Evolutionary conservation across 2,329 filamentous ascomycete genomes (phyloP).

Genomic region (Penicillium psychrosexuale): DNA sequence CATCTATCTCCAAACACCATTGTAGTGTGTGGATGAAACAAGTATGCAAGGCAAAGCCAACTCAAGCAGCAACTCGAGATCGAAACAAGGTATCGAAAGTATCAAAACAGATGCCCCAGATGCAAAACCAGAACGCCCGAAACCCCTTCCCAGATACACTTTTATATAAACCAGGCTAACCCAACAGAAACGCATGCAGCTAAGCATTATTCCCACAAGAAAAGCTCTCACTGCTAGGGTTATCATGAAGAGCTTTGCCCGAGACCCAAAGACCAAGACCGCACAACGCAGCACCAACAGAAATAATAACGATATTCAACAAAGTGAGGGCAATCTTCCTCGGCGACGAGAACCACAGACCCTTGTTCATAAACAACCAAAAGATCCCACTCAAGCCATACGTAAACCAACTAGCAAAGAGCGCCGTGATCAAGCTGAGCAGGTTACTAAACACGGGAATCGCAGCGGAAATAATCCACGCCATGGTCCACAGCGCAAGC

Average conservation of each 20-base stretch:
- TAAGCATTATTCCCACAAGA: slow-evolving; percentile 32
- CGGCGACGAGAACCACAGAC: slow-evolving; percentile 30
- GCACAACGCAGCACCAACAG: slow-evolving; percentile 26
- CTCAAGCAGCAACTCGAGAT: not conserved
- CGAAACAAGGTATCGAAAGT: not conserved
- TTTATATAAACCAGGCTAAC: not conserved
- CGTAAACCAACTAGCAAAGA: slow-evolving; percentile 68
- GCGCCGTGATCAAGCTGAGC: slow-evolving; percentile 60
- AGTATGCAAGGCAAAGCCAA: not conserved
- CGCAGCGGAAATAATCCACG: slow-evolving; percentile 66
- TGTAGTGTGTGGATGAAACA: not conserved
- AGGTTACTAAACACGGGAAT: slow-evolving; percentile 68
- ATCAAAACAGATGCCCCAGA: not conserved
- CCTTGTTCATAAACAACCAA: slow-evolving; percentile 39
- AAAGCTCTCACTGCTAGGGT: slow-evolving; percentile 31
- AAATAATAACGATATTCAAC: slow-evolving; percentile 26
- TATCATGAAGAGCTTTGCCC: slow-evolving; percentile 35
- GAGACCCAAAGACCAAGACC: slow-evolving; percentile 37
- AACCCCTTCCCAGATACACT: not conserved
- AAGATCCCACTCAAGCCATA: slow-evolving; percentile 41
- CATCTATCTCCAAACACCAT: not conserved
- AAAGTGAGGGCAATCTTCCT: slow-evolving; percentile 30
- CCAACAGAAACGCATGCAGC: not conserved
- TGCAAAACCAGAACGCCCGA: not conserved
- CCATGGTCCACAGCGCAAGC: slow-evolving; percentile 55